Percentiles rank a stretch among this genome's conserved stretches.
These are phyloP conservation scores for Trichoderma hamatum DNA, from an alignment of 2,329 filamentous ascomycete species.

Conservation along the genomic window DNA sequence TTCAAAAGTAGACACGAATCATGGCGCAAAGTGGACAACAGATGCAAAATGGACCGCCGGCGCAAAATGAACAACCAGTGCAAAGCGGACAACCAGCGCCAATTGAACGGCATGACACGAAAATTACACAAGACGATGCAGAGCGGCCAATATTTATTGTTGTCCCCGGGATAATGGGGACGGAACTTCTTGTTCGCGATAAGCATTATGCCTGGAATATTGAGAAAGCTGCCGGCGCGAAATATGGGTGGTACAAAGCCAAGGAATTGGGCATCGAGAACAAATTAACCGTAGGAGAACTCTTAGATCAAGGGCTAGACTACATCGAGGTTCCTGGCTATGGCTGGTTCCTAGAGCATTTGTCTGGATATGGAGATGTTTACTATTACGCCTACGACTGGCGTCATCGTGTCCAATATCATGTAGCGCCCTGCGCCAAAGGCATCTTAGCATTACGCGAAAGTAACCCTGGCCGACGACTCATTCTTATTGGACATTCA, in stretches of 20 bases:
- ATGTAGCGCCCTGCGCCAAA: neutral
- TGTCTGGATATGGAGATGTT: neutral
- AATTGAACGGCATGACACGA: neutral
- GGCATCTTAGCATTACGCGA: neutral
- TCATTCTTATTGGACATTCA: neutral
- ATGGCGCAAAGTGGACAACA: neutral
- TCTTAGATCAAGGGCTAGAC: neutral
- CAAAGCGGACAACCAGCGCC: neutral
- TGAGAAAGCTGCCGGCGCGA: neutral
- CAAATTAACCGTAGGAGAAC: neutral
- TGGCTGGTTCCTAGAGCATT: neutral
- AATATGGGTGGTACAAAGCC: neutral
- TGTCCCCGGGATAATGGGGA: neutral
- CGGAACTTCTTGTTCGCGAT: neutral
- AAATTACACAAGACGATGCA: neutral
- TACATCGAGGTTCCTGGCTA: neutral
- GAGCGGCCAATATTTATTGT: neutral
- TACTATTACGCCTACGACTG: neutral
- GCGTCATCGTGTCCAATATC: neutral
- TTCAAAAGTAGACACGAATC: neutral
- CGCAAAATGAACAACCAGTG: neutral
- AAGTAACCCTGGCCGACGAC: neutral
- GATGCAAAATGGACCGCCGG: neutral
- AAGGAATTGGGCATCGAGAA: neutral
- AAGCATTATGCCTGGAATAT: neutral